Evolutionary conservation across 2,329 filamentous ascomycete genomes (phyloP).

Genomic region (Fusarium sp.): DNA sequence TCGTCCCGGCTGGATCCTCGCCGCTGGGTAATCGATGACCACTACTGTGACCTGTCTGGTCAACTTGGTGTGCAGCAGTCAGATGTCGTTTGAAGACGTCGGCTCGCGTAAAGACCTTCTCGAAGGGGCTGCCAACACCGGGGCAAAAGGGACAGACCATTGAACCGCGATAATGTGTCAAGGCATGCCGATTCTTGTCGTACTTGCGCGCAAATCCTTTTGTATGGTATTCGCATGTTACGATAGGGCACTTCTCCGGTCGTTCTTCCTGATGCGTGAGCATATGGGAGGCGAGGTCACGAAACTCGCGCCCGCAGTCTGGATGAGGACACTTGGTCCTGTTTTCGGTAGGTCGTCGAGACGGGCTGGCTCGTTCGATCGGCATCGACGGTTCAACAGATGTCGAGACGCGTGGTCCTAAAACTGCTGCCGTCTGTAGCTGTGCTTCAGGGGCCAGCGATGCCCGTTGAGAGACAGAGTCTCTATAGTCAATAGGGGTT

Average conservation of each 20-base stretch:
- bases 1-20: conserved; percentile 52
- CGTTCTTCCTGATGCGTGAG: conserved; percentile 93
- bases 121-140: conserved; percentile 81
- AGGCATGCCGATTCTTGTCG: conserved; percentile 94
- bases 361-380: conserved; percentile 43
- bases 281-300: conserved; percentile 84
- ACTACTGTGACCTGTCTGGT: conserved; percentile 91
- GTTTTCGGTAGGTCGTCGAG: conserved; percentile 50
- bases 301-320: conserved; percentile 66
- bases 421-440: conserved; percentile 15
- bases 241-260: conserved; percentile 94
- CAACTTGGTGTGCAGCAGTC: conserved; percentile 90
- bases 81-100: conserved; percentile 98
- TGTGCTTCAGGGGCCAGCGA: conserved; percentile 27
- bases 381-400: conserved; percentile 41
- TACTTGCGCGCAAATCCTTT: conserved; percentile 98
- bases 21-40: conserved; percentile 55
- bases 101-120: conserved; percentile 95
- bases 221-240: conserved; percentile 89
- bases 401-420: conserved; percentile 27
- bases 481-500: conserved; percentile 24
- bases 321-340: conserved; percentile 63
- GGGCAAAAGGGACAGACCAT: conserved; percentile 98
- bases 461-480: conserved; percentile 19
- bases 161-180: conserved; percentile 97